Base-by-base conservation (phyloP, 23 red algal genomes). In the Gracilaria domingensis region DNA sequence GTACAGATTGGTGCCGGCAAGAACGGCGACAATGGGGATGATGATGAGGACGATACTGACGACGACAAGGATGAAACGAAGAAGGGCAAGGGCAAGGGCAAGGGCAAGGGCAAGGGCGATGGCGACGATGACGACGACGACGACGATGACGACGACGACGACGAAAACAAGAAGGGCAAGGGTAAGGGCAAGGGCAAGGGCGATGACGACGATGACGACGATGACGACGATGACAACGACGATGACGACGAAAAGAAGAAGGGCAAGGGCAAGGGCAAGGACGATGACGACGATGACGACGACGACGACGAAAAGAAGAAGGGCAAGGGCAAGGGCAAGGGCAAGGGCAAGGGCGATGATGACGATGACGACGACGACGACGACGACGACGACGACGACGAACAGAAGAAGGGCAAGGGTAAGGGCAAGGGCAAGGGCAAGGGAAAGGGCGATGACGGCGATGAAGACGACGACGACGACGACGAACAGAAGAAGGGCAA, bases 241-340 rank as follows among this genome's bases (percentile, higher is more conserved):
- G 39, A 75, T 32, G 69, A 47, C 69, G 35, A 25, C 17, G 36
- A 40, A 6, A 44, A 75, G 35, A 12, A 30, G 28, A 47, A 47
- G 23, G 45, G 35, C 5, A 71, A 75, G 69, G n/a, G 39, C 69
- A n/a, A n/a, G n/a, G 23, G 7, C 69, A 47, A 75, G 37, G 36
- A 30, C 35, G 69, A 71, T 39, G 66, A 71, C 4, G 66, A 71
- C 35, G 66, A 71, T 6, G 66, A 71, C 25, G 66, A 71, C 18
- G 35, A 71, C 4, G 35, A 35, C 3, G 25, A 71, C 17, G 35
- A 36, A 5, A 39, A 71, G 8, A 39, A 39, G 66, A 71, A 71
- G 66, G 25, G 35, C 28, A n/a, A n/a, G n/a, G n/a, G n/a, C n/a
- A n/a, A n/a, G n/a, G n/a, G n/a, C n/a, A n/a, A n/a, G n/a, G n/a